Evolutionary conservation across 148 eudicot species (phyloP), one percentile per base, ranked within the genome.

Genomic region (Hydrangea macrophylla): DNA sequence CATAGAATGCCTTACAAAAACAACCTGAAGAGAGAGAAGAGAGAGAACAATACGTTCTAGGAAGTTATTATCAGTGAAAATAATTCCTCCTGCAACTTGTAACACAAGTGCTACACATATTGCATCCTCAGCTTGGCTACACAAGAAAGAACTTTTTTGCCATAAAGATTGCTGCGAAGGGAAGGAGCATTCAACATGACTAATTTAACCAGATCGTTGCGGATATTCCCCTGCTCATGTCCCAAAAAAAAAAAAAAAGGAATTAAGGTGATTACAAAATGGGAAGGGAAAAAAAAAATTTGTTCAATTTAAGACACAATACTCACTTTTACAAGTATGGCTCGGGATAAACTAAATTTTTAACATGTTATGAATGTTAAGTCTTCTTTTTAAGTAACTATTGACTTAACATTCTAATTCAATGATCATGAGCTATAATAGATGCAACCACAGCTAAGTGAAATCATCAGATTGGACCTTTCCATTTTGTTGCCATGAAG

Each of bases 81-180:
- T 28, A 22, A 13, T 2, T 35, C 39, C 39, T 35, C n/a, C n/a
- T n/a, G n/a, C n/a, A n/a, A 35, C 39, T 35, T 35, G 44, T 36
- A 10, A 1, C n/a, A n/a, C n/a, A n/a, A 60, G 7, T 27, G 25
- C 70, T 68, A 45, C 1, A 28, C 65, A 36, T 24, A 30, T 9
- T 42, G 32, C 22, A 39, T 48, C 56, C 31, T 67, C 64, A 64
- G 62, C 74, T 79, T 77, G 3, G 66, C 77, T 33, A 68, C 64
- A 69, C 76, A 74, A 13, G 60, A 77, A 22, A 82, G 79, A 50
- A 82, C 55, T 73, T 82, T 85, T 57, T 76, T 78, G 51, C 86
- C 89, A 22, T 75, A 85, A 30, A 76, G 74, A 74, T 82, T 82
- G 74, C 69, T 75, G 18, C 74, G 80, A 79, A 85, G 71, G 12